Percentiles rank a stretch among this genome's conserved stretches.
Evolutionary conservation across 2,329 filamentous ascomycete genomes (phyloP).

Genomic region (Stagonosporopsis vannaccii): DNA sequence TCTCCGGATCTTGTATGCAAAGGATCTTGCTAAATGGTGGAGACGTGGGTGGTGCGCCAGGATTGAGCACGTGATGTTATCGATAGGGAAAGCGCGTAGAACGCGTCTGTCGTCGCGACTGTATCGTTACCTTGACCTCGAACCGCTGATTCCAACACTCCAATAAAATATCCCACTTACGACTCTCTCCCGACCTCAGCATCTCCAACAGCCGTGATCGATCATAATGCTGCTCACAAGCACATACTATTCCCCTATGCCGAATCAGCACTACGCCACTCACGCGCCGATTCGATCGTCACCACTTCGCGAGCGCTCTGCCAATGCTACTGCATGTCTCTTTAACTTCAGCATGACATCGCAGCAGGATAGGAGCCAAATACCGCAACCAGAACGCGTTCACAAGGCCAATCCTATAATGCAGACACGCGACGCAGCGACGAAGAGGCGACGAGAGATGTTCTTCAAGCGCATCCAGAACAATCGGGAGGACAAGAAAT

Average conservation of each 20-base stretch:
- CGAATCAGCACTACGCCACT: constrained; percentile 34
- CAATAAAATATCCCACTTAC: not conserved
- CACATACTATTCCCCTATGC: constrained; percentile 29
- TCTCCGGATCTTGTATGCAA: not conserved
- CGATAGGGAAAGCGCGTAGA: constrained; percentile 18
- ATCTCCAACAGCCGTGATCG: not conserved
- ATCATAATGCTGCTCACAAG: constrained; percentile 40
- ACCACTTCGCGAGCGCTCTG: constrained; percentile 55
- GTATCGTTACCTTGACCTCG: constrained; percentile 8
- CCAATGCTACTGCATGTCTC: constrained; percentile 41
- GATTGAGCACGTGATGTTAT: constrained; percentile 16
- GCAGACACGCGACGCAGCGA: constrained; percentile 65
- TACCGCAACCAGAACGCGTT: constrained; percentile 41
- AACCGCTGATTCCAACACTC: not conserved
- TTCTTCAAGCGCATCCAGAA: constrained; percentile 69
- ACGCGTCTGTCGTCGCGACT: constrained; percentile 19
- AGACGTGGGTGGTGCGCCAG: not conserved
- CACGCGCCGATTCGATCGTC: constrained; percentile 49
- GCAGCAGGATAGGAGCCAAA: constrained; percentile 27
- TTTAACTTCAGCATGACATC: constrained; percentile 43
- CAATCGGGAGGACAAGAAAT: constrained; percentile 55
- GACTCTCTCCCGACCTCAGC: not conserved
- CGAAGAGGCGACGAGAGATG: constrained; percentile 69
- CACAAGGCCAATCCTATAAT: constrained; percentile 70
- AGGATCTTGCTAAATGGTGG: not conserved